phyloP scores from a whole-genome alignment of 2,329 filamentous ascomycete species.

The Celoporthe dispersa region DNA sequence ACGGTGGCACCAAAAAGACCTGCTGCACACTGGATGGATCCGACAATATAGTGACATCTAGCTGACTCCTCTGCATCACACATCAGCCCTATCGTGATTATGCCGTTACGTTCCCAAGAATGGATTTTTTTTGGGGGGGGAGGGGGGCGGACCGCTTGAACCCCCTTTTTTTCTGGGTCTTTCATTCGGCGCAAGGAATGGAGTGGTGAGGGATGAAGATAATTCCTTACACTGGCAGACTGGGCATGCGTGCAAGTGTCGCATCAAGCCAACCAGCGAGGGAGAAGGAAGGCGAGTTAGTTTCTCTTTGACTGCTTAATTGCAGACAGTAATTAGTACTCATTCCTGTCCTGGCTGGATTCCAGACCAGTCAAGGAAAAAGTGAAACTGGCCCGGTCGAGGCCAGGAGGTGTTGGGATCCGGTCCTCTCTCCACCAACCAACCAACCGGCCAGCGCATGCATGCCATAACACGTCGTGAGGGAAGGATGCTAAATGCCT shows the following conservation, averaged over 20 bases:
- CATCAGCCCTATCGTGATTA: conserved; percentile 8
- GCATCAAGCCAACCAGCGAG: background rate
- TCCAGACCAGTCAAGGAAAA: background rate
- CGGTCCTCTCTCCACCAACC: background rate
- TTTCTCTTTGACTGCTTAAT: background rate
- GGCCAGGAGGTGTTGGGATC: conserved; percentile 3
- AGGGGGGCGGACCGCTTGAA: background rate
- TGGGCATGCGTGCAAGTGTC: background rate
- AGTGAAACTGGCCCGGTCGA: conserved; percentile 3
- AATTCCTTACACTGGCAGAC: background rate
- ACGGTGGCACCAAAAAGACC: background rate
- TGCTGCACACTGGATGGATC: background rate
- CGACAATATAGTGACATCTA: background rate
- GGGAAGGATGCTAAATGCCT: background rate
- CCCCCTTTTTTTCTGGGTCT: background rate
- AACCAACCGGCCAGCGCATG: background rate
- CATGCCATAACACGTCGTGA: background rate
- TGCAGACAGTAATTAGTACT: background rate
- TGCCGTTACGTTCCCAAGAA: background rate
- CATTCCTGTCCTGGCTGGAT: background rate
- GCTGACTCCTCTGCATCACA: conserved; percentile 2
- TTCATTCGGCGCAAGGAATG: background rate
- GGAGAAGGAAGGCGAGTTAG: background rate
- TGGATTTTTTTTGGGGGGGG: background rate
- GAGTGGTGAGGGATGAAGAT: background rate